Evolutionary conservation across 768 basidiomycete genomes (phyloP), one percentile per base, ranked within the genome.

Genomic region (Mycena leptocephala): DNA sequence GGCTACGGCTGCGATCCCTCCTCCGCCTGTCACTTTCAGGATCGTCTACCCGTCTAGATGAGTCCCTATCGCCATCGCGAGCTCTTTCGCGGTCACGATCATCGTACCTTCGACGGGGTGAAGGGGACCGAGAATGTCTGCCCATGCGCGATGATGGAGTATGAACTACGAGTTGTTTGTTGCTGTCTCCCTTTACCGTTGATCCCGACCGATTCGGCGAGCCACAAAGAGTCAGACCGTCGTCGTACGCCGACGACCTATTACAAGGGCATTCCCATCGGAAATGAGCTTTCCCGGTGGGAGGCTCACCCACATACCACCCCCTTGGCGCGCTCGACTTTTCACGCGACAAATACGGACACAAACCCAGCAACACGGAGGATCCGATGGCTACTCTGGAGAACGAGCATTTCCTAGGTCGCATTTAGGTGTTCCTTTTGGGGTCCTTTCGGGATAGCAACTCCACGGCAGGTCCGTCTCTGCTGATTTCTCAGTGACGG

Each of bases 391-490:
- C 43, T 28, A 41, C 41, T 46, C 70, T 20, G 56, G 58, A 14
- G 64, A 72, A 69, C 70, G 75, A 14, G 24, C 56, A 35, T 68
- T 72, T 46, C 53, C 61, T 41, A 37, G 63, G 32, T 70, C 65
- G 46, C 55, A 64, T 35, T 48, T 55, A n/a, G 69, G 72, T 33
- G 48, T 61, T 55, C 77, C 33, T 28, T n/a, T n/a, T n/a, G n/a
- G n/a, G n/a, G n/a, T n/a, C 41, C 70, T 10, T 69, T 76, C 5
- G 65, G 74, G 53, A 71, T 75, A 33, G 87, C 89, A 14, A 92
- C 90, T 24, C 91, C 91, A 22, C 86, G 86, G 77, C 89, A 92
- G 87, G 90, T 76, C 14, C 8, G 18, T 18, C 9, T 61, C 10
- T 46, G 33, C 59, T 1, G n/a, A 22, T 43, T 39, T 3, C 66